Percentiles rank a stretch among this genome's conserved stretches.
Evolutionary conservation across 164 flowering plant species (phyloP).

Genomic region (Magnolia kwangsiensis): DNA sequence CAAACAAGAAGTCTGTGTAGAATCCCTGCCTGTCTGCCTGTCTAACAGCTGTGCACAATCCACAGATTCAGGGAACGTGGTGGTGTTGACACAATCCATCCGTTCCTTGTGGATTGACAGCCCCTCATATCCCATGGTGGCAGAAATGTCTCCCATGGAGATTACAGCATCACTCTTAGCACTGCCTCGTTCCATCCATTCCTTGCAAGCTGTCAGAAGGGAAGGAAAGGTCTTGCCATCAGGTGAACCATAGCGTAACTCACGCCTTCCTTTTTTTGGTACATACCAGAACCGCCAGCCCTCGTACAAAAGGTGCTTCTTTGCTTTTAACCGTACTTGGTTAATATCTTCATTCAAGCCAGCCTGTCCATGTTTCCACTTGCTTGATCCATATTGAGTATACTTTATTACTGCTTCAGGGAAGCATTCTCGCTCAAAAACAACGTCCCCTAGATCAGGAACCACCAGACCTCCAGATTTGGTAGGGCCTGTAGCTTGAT

Average conservation of each 20-base stretch:
- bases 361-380: neutral
- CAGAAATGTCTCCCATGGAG: neutral
- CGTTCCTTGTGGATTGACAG: constrained; percentile 1
- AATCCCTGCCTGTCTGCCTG: constrained; percentile 9
- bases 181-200: constrained; percentile 22
- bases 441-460: neutral
- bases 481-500: neutral
- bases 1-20: neutral
- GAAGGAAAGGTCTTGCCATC: constrained; percentile 32
- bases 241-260: constrained; percentile 44
- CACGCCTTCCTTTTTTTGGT: constrained; percentile 1
- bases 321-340: constrained; percentile 29
- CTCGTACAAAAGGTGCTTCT: constrained; percentile 45
- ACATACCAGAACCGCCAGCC: constrained; percentile 46
- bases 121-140: neutral
- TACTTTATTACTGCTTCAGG: constrained; percentile 45
- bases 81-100: constrained; percentile 2
- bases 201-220: constrained; percentile 49
- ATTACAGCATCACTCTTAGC: neutral
- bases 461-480: neutral
- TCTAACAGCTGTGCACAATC: constrained; percentile 8
- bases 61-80: neutral
- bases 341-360: neutral
- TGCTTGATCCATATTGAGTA: constrained; percentile 13
- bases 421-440: constrained; percentile 30